phyloP scores from a whole-genome alignment of 805 yeast species.

The Maudiozyma barnettii region DNA sequence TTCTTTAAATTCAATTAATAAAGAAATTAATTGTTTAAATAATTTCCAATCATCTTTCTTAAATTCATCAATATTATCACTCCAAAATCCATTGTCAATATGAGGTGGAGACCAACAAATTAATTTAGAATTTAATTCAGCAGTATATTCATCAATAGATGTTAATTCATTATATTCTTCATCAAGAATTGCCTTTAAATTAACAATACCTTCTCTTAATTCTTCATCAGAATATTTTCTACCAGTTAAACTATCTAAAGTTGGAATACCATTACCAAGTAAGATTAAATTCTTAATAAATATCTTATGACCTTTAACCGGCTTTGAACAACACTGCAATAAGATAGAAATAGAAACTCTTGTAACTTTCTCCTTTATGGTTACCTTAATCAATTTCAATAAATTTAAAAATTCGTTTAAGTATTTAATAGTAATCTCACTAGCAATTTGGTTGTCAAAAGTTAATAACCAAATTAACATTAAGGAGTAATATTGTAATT shows the following conservation, averaged over 20 bases:
- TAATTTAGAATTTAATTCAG: conserved; percentile 70
- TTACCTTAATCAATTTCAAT: conserved; percentile 54
- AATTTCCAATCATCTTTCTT: conserved; percentile 69
- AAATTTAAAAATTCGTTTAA: conserved; percentile 36
- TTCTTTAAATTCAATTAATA: conserved; percentile 34
- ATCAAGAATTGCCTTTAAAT: conserved; percentile 50
- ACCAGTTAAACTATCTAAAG: conserved; percentile 59
- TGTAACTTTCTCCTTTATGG: conserved; percentile 87
- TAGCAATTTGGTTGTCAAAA: conserved; percentile 48
- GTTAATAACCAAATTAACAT: conserved; percentile 79
- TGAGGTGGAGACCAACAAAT: conserved; percentile 91
- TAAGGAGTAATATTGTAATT: conserved; percentile 72
- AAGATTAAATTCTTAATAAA: conserved; percentile 58
- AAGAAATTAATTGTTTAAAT: conserved; percentile 49
- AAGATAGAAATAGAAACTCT: conserved; percentile 73
- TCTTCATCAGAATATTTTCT: conserved; percentile 95
- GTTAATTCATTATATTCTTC: conserved; percentile 72
- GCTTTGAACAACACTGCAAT: conserved; percentile 43
- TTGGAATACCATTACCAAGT: conserved; percentile 65
- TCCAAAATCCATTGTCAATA: conserved; percentile 80
- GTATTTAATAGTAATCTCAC: conserved; percentile 46
- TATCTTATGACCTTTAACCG: conserved; percentile 32
- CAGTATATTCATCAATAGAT: conserved; percentile 83
- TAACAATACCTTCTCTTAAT: conserved; percentile 59
- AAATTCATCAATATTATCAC: conserved; percentile 67